phyloP scores from a whole-genome alignment of 257 asterid genomes.

The Phtheirospermum japonicum region DNA sequence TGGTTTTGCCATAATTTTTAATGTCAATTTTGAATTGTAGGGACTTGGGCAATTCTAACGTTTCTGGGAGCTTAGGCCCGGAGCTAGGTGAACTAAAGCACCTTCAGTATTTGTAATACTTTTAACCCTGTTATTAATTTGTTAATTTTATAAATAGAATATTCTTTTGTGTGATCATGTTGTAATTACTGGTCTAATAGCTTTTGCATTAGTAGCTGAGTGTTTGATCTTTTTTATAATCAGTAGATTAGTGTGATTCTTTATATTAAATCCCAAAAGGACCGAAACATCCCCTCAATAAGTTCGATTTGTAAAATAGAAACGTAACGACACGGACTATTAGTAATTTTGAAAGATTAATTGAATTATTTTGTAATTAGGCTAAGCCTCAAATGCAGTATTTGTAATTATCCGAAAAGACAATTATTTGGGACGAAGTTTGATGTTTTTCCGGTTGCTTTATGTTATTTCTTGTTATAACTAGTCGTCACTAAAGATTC shows the following conservation, averaged over 20 bases:
- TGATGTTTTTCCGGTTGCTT: neutral
- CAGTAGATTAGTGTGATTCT: too few species aligned
- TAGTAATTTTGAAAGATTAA: too few species aligned
- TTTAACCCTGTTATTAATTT: constrained; percentile 22
- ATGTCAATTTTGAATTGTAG: constrained; percentile 34
- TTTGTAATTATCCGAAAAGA: neutral
- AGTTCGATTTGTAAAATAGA: too few species aligned
- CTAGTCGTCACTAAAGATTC: neutral
- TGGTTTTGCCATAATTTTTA: constrained; percentile 9
- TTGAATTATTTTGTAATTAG: too few species aligned
- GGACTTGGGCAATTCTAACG: constrained; percentile 93
- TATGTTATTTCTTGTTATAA: neutral
- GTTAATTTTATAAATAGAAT: neutral
- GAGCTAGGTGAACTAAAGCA: constrained; percentile 87
- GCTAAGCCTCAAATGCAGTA: too few species aligned
- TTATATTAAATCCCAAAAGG: too few species aligned
- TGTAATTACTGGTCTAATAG: neutral
- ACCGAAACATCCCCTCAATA: too few species aligned
- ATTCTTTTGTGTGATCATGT: neutral
- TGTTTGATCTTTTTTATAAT: too few species aligned
- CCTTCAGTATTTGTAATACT: constrained; percentile 68
- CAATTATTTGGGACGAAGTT: neutral
- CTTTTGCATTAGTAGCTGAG: too few species aligned
- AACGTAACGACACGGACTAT: too few species aligned
- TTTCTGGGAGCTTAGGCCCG: constrained; percentile 79